A percentile compares a stretch with the other conserved stretches of the same genome.
phyloP scores from a whole-genome alignment of 495 filamentous ascomycete genomes.

The Trichoderma orchidacearum region DNA sequence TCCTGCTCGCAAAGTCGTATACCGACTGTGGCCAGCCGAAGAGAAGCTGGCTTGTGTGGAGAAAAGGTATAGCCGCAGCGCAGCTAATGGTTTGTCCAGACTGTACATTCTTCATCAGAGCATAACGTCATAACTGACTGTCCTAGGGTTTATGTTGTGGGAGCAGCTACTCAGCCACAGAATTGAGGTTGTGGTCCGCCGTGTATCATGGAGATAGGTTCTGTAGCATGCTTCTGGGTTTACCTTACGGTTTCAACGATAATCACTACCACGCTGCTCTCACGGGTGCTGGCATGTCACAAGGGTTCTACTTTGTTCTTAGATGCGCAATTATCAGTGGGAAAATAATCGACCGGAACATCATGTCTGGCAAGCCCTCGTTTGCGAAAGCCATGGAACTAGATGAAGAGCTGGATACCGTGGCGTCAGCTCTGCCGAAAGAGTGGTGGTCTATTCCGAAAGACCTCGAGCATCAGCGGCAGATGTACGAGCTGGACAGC shows the following conservation, averaged over 20 bases:
- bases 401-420: constrained; percentile 4
- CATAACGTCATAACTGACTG: neutral
- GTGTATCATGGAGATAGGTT: constrained; percentile 10
- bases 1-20: constrained; percentile 7
- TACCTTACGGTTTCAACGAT: constrained; percentile 8
- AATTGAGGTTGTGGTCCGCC: constrained; percentile 4
- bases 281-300: neutral
- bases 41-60: constrained; percentile 4
- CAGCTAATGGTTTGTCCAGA: constrained; percentile 5
- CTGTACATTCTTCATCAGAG: neutral
- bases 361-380: neutral
- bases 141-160: neutral
- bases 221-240: constrained; percentile 7
- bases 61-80: constrained; percentile 4
- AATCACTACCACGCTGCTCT: neutral
- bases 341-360: constrained; percentile 7
- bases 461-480: neutral
- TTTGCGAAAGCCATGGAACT: constrained; percentile 5
- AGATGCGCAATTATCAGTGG: constrained; percentile 4
- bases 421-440: neutral
- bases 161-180: neutral
- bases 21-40: constrained; percentile 8
- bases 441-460: constrained; percentile 4
- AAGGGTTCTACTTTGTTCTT: constrained; percentile 1
- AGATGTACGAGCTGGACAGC: neutral